Evolutionary conservation across 2,329 filamentous ascomycete genomes (phyloP), one percentile per base, ranked within the genome.

Genomic region (Didymella lethalis): DNA sequence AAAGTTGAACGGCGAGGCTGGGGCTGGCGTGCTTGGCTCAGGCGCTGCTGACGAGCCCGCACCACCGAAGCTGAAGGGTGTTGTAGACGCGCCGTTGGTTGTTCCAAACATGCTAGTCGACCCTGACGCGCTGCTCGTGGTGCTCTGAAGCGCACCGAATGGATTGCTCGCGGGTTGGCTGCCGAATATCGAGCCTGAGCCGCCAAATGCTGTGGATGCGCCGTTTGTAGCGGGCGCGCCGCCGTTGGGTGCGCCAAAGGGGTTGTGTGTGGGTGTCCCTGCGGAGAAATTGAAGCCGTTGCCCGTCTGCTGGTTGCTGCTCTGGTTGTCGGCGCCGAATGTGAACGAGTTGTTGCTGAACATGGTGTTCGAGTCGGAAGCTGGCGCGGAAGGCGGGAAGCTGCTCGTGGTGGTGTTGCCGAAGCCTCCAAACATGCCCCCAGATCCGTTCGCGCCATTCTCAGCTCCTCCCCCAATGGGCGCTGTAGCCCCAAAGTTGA

Each of bases 381-480:
- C 40, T 50, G 72, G 71, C 5, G 70, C 65, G 14, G 72, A 70
- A 8, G 72, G 72, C 14, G 74, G 73, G 54, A 75, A 75, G 61
- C 71, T 75, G 61, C 51, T 75, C 6, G 69, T 72, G 8, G 67
- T 55, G 62, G 48, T 59, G 26, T 54, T 61, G 4, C 67, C 67
- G 32, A 69, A 69, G 7, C 46, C 54, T 25, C 58, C 56, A 23
- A 63, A 62, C 45, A 56, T 67, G 51, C 52, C 44, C 11, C 44
- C 48, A 32, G 51, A 31, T 11, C 45, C n/a, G 6, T 48, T 57
- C 34, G 46, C 51, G 52, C 54, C 31, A 45, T 48, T 52, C 41
- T 56, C 63, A 56, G 55, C 54, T 31, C 61, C 61, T 50, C 57
- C 59, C 5, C 57, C 43, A 51, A 62, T 32, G 59, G 68, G 65